Base-by-base conservation (phyloP, 441 rosid species). In the Croton laevigatus region DNA sequence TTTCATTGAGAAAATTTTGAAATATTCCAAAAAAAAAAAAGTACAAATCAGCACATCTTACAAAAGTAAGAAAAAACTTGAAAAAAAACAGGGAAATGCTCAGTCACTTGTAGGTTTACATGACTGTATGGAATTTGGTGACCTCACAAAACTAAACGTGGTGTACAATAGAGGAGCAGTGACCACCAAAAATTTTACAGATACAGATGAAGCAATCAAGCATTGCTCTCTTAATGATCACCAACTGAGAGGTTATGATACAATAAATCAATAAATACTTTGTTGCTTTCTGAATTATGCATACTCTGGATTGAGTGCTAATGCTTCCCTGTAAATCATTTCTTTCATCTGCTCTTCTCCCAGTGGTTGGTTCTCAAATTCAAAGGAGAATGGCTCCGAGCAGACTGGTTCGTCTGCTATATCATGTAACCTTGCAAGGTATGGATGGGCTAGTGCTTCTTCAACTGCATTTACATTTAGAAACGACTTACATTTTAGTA, bases 311-410 rank as follows among this genome's bases (percentile, higher is more conserved):
- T 95, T 93, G 67, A 87, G 80, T 62, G 85, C 66, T 65, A 93
- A 55, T 55, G 98, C 93, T 83, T 92, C 98, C 52, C 67, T 73
- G 78, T 91, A 91, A 59, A 95, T 86, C 89, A 89, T 80, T 55
- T 93, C 99, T 73, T 95, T 95, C 61, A 92, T 93, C 80, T 95
- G 94, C 79, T 91, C 97, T 81, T 91, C 99, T 44, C 84, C 89
- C 66, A 93, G 14, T 17, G 83, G 78, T 54, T 89, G 97, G 69
- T 83, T 90, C 84, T 95, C 98, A 38, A 95, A 93, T 22, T 95
- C 98, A 16, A 93, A 95, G 62, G 89, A 87, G 81, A 95, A 95
- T 36, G 88, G 87, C 71, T 78, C 84, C 23, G 20, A 59, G 82
- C 99, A 88, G 58, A 87, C 76, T 6, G 99, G 99, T 77, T 95